Evolutionary conservation across 257 asterid genomes (phyloP).

Genomic region (Primulina eburnea): DNA sequence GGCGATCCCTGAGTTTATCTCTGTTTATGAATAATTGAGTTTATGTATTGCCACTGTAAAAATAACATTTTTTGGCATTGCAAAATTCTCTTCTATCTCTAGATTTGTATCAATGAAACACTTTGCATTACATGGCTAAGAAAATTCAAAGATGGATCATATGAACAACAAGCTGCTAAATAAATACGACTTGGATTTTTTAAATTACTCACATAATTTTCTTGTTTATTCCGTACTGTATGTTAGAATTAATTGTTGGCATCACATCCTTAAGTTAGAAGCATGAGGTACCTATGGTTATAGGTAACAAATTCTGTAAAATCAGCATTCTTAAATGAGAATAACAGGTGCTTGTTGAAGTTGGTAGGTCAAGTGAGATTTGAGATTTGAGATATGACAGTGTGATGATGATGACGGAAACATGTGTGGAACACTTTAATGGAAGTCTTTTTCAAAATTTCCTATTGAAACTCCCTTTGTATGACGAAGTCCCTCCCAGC

Average conservation of each 20-base stretch:
- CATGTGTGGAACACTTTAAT: neutral
- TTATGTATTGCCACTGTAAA: conserved; percentile 8
- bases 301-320: neutral
- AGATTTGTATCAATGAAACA: neutral
- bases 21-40: neutral
- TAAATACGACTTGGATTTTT: neutral
- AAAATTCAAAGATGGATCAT: conserved; percentile 3
- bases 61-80: neutral
- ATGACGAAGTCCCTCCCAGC: no score
- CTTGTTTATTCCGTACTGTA: neutral
- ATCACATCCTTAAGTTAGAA: neutral
- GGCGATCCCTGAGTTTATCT: neutral
- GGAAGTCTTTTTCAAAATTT: neutral
- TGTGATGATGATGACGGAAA: neutral
- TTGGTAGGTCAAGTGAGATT: neutral
- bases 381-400: neutral
- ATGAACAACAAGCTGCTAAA: neutral
- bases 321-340: neutral
- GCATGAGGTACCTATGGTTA: neutral
- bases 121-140: neutral
- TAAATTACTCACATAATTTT: no score
- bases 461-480: neutral
- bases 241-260: neutral
- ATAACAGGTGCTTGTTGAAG: neutral
- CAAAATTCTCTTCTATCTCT: neutral